Conservation (phyloP, 768 basidiomycete species). For the Suillus spraguei region DNA sequence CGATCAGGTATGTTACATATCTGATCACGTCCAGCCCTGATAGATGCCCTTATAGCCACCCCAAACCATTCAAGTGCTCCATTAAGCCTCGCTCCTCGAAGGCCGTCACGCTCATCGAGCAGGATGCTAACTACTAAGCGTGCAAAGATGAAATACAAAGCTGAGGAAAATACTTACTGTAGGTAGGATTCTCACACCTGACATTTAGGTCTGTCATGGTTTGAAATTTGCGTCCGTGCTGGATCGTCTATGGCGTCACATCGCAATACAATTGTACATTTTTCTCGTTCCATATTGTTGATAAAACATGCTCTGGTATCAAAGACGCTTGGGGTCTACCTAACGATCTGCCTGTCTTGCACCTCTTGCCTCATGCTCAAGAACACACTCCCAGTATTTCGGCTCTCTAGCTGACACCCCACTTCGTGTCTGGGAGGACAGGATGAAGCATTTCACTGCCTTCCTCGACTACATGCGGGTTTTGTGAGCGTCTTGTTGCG, state of each 20-base stretch:
- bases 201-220: neutral
- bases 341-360: neutral
- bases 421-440: neutral
- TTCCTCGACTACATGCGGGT: neutral
- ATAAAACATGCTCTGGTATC: neutral
- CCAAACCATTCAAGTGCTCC: slow-evolving; percentile 62
- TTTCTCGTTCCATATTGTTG: too few species aligned
- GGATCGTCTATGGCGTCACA: too few species aligned
- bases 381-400: neutral
- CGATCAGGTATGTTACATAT: slow-evolving; percentile 55
- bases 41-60: slow-evolving; percentile 42
- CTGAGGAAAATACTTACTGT: neutral
- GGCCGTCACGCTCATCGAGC: slow-evolving; percentile 49
- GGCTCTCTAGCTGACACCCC: neutral
- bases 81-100: slow-evolving; percentile 61
- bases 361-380: neutral
- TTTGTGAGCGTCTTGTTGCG: too few species aligned
- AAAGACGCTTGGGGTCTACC: neutral
- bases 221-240: too few species aligned
- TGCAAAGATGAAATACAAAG: neutral
- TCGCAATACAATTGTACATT: too few species aligned
- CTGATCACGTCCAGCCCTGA: neutral
- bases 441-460: too few species aligned
- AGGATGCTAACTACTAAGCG: slow-evolving; percentile 24
- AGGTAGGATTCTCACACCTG: neutral